A percentile compares a stretch with the other conserved stretches of the same genome.
phyloP scores from a whole-genome alignment of 179 eudicot genomes.

The Silene noctiflora region DNA sequence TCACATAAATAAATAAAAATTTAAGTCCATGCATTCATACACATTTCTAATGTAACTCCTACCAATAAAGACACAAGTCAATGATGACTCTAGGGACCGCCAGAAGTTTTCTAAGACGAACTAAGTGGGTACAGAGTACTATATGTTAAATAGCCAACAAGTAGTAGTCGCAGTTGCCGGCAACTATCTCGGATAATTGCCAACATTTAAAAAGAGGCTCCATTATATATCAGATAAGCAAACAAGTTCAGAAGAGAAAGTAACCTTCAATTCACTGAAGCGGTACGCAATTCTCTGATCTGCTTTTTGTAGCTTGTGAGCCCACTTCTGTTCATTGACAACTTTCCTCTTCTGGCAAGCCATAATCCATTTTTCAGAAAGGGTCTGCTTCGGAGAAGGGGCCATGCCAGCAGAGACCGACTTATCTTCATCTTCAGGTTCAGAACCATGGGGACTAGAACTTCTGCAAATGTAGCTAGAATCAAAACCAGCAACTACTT shows the following conservation, averaged over 20 bases:
- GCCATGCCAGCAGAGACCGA: slow-evolving; percentile 35
- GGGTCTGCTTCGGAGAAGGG: slow-evolving; percentile 63
- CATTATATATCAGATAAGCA: neutral
- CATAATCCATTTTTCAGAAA: slow-evolving; percentile 82
- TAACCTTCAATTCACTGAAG: slow-evolving; percentile 78
- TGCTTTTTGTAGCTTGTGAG: slow-evolving; percentile 63
- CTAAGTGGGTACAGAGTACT: neutral
- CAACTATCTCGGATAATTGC: neutral
- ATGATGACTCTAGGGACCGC: neutral
- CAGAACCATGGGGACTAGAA: slow-evolving; percentile 28
- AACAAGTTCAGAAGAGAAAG: slow-evolving; percentile 5
- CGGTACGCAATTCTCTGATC: slow-evolving; percentile 60
- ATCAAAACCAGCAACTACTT: slow-evolving; percentile 29
- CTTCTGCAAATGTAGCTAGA: slow-evolving; percentile 29
- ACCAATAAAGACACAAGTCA: neutral
- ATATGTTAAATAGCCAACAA: neutral
- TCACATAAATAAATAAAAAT: neutral
- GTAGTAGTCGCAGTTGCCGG: neutral
- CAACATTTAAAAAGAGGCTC: neutral
- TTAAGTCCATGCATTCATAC: neutral
- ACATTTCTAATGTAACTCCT: neutral
- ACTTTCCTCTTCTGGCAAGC: slow-evolving; percentile 66
- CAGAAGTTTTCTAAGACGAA: neutral
- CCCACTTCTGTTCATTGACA: slow-evolving; percentile 57
- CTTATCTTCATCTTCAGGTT: slow-evolving; percentile 48